Percentiles rank a stretch among this genome's conserved stretches.
Conservation (phyloP, 2,329 filamentous ascomycete genomes). For the Ophiostoma pallidulum region DNA sequence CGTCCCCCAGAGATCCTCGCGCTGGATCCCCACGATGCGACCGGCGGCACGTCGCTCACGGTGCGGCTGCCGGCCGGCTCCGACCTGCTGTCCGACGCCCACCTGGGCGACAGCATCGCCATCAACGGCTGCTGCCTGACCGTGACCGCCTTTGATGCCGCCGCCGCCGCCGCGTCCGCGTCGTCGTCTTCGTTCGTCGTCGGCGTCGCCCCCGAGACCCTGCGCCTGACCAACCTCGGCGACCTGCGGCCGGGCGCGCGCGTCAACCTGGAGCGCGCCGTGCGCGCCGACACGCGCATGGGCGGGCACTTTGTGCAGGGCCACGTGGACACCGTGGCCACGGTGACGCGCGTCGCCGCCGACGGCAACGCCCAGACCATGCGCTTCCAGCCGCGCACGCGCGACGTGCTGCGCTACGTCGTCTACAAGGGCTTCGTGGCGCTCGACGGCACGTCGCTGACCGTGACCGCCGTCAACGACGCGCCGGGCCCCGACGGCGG, state of each 20-base stretch:
- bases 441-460: conserved; percentile 89
- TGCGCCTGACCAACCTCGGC: conserved; percentile 92
- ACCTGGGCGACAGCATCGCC: conserved; percentile 86
- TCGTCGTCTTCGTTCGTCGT: conserved; percentile 90
- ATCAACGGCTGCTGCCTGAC: conserved; percentile 96
- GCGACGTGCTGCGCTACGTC: conserved; percentile 68
- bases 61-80: conserved; percentile 60
- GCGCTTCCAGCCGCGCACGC: conserved; percentile 60
- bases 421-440: conserved; percentile 96
- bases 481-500: conserved; percentile 45
- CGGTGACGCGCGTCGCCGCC: conserved; percentile 59
- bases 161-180: too few species aligned
- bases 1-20: conserved; percentile 61
- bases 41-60: conserved; percentile 82
- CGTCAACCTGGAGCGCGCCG: conserved; percentile 91
- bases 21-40: conserved; percentile 70
- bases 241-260: conserved; percentile 52
- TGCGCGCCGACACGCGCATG: conserved; percentile 87
- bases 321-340: conserved; percentile 85
- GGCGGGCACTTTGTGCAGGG: conserved; percentile 97
- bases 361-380: conserved; percentile 90
- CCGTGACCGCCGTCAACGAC: conserved; percentile 79
- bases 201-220: conserved; percentile 88
- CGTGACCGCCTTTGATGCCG: conserved; percentile 49
- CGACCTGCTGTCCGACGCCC: conserved; percentile 70